A percentile compares a stretch with the other conserved stretches of the same genome.
These are phyloP conservation scores for Mycosphaerelloides madeirae DNA, from an alignment of 2,329 filamentous ascomycete species.

Conservation along the genomic window DNA sequence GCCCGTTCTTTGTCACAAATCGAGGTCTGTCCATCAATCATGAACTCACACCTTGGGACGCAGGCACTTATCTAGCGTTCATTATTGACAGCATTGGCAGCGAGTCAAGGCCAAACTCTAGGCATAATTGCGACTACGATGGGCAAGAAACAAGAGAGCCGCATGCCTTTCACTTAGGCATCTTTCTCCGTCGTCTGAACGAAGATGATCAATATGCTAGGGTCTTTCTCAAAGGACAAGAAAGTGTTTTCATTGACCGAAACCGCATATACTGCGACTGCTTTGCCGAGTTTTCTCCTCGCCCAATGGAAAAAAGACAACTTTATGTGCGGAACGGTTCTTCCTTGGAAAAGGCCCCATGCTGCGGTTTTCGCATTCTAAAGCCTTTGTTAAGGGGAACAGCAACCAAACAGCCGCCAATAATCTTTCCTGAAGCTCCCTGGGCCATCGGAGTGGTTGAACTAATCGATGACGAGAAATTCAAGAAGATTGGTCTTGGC, in stretches of 20 bases:
- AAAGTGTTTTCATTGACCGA: neutral
- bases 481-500: neutral
- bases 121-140: too few relatives aligned
- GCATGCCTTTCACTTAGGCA: neutral
- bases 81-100: neutral
- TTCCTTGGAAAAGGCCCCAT: too few relatives aligned
- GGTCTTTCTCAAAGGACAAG: neutral
- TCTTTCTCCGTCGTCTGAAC: neutral
- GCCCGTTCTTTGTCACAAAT: neutral
- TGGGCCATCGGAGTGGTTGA: too few relatives aligned
- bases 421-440: too few relatives aligned
- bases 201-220: neutral
- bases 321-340: neutral
- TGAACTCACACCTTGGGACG: neutral
- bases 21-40: neutral
- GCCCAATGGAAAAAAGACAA: neutral
- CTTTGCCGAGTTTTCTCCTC: neutral
- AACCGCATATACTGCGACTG: neutral
- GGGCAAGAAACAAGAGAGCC: too few relatives aligned
- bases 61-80: neutral
- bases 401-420: too few relatives aligned
- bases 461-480: neutral
- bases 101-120: too few relatives aligned
- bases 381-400: too few relatives aligned
- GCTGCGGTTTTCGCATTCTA: too few relatives aligned